Evolutionary conservation across 257 asterid species (phyloP).

Genomic region (Solanum lycopersicoides): DNA sequence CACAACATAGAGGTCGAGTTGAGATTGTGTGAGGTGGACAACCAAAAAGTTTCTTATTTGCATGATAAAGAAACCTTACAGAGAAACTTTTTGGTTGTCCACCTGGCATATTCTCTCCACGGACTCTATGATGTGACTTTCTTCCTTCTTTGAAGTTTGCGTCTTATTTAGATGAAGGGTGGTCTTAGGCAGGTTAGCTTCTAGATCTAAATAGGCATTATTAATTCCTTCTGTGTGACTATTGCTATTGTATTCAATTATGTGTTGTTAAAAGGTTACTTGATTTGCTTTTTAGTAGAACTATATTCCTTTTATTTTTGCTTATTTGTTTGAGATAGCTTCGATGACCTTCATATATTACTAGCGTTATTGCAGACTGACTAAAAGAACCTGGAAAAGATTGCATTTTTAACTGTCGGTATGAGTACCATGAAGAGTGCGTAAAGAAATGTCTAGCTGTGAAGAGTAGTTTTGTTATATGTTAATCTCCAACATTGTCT

Average conservation of each 20-base stretch:
- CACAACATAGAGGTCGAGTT: background rate
- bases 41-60: background rate
- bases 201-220: too few species aligned
- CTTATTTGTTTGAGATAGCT: background rate
- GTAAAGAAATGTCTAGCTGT: conserved; percentile 51
- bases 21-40: background rate
- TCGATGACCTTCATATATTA: background rate
- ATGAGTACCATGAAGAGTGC: conserved; percentile 19
- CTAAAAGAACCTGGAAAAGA: conserved; percentile 5
- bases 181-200: too few species aligned
- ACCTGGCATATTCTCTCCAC: background rate
- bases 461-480: conserved; percentile 55
- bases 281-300: too few species aligned
- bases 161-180: background rate
- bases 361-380: conserved; percentile 12
- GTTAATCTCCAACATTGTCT: conserved; percentile 52
- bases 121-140: background rate
- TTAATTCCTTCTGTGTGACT: too few species aligned
- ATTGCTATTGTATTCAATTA: too few species aligned
- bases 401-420: conserved; percentile 31
- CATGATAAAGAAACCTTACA: background rate
- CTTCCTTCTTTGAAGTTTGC: background rate
- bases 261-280: too few species aligned
- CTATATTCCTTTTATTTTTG: background rate
- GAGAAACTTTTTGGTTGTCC: background rate